phyloP scores from a whole-genome alignment of 2,329 filamentous ascomycete genomes.

The Botrytis deweyae region DNA sequence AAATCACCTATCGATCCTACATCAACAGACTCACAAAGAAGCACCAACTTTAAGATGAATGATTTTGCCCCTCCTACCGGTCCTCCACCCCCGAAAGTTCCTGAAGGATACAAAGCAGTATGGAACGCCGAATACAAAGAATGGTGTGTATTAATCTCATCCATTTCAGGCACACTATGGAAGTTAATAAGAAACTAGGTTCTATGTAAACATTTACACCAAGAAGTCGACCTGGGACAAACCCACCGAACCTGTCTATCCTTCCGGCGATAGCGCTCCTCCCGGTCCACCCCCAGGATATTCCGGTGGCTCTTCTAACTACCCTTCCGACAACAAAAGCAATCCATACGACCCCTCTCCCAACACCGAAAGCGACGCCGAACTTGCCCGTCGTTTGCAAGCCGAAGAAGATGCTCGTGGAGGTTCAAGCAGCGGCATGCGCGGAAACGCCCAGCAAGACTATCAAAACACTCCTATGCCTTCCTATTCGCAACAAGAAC shows the following conservation, averaged over 20 bases:
- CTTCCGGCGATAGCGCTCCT: conserved; percentile 49
- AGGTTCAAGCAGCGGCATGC: conserved; percentile 9
- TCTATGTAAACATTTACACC: conserved; percentile 86
- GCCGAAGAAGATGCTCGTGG: conserved; percentile 74
- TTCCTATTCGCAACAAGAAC: conserved; percentile 33
- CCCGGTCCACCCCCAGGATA: conserved; percentile 67
- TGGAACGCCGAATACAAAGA: conserved; percentile 88
- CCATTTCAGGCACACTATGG: neutral
- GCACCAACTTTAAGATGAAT: conserved; percentile 28
- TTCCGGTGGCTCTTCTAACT: conserved; percentile 22
- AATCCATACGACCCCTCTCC: conserved; percentile 62
- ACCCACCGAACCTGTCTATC: conserved; percentile 67
- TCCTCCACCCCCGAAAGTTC: conserved; percentile 52
- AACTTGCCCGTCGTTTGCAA: conserved; percentile 73
- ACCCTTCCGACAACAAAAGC: conserved; percentile 55
- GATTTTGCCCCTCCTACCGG: conserved; percentile 38
- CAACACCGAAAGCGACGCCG: conserved; percentile 63
- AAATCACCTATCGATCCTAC: neutral
- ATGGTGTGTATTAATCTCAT: conserved; percentile 53
- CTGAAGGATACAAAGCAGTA: conserved; percentile 73
- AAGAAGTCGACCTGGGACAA: conserved; percentile 90
- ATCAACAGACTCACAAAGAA: neutral
- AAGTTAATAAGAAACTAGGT: conserved; percentile 54
- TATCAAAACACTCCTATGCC: conserved; percentile 37
- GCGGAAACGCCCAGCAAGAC: conserved; percentile 28